Conservation (phyloP, 345 rosid species). For the Nephelium lappaceum region DNA sequence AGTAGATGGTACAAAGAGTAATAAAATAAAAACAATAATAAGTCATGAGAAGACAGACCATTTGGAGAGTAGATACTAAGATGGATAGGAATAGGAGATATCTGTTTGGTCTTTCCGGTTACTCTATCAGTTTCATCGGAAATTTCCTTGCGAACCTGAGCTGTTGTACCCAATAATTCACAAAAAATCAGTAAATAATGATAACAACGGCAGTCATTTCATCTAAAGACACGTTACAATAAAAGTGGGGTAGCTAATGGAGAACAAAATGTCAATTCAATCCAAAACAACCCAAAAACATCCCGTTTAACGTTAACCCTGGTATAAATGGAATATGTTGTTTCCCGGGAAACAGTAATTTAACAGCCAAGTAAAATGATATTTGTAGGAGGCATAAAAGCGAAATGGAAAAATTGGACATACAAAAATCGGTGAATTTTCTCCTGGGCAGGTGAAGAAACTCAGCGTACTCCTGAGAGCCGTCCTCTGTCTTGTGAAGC, state of each 20-base stretch:
- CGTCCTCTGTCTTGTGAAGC: conserved; percentile 79
- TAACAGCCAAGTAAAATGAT: not conserved
- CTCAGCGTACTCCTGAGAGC: conserved; percentile 80
- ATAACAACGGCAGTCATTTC: not conserved
- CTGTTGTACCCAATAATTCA: conserved; percentile 48
- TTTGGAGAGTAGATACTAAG: conserved; percentile 91
- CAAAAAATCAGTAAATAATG: not conserved
- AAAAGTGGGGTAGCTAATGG: not conserved
- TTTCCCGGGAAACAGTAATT: not conserved
- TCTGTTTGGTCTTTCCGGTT: conserved; percentile 86
- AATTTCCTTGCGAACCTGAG: conserved; percentile 81
- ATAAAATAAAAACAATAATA: not conserved
- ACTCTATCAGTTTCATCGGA: conserved; percentile 91
- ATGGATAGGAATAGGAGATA: conserved; percentile 92
- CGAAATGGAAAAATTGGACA: not conserved
- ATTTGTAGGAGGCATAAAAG: too few species aligned
- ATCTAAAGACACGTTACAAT: not conserved
- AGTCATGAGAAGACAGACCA: conserved; percentile 38
- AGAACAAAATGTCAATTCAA: not conserved
- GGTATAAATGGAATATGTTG: not conserved
- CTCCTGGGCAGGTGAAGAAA: conserved; percentile 80
- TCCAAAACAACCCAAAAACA: not conserved
- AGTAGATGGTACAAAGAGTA: not conserved
- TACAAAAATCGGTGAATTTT: conserved; percentile 73
- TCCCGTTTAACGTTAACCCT: not conserved